Base-by-base conservation (phyloP, 2,329 filamentous ascomycete genomes). In the Fusarium sacchari region DNA sequence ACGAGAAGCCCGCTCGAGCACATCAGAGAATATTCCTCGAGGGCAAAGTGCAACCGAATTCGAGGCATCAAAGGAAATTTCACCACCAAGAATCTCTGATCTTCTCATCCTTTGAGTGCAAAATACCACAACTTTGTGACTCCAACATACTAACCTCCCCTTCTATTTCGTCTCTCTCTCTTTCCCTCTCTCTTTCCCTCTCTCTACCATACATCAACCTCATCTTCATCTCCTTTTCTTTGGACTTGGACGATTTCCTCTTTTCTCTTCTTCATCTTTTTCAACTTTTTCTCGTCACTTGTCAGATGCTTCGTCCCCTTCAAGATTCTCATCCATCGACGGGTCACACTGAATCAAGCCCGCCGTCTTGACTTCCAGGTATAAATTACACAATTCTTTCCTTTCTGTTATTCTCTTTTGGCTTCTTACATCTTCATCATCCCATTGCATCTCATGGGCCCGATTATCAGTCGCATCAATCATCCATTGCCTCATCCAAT, bases 291-390 rank as follows among this genome's bases (percentile, higher is more conserved):
- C 3, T 17, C 17, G 2, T 24, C 20, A n/a, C 24, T 58, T 5
- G 2, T 18, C 36, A 30, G 7, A 7, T 9, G 9, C 20, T 39
- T 39, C 24, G 15, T 7, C 4, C 4, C 6, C 36, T 46, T 61
- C 22, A 26, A 3, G 10, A 13, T 18, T 2, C 8, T 12, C n/a
- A 20, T 24, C 37, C 26, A 5, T 36, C 13, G 8, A 9, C 6
- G 15, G 28, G 26, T 8, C 12, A 3, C 28, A 13, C 11, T 59
- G 65, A 69, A 58, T 69, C 65, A 64, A n/a, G n/a, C 11, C 0
- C 24, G 26, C 13, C 5, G 3, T 17, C 44, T 18, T 22, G 34
- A 22, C 12, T 46, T 46, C 1, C 7, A 17, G 39, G 43, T 47
- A 69, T 53, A 58, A 64, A 69, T 42, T 12, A 13, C 11, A 1